Conservation (phyloP, 192 early-diverging fungal genomes). For the Diversispora epigaea region DNA sequence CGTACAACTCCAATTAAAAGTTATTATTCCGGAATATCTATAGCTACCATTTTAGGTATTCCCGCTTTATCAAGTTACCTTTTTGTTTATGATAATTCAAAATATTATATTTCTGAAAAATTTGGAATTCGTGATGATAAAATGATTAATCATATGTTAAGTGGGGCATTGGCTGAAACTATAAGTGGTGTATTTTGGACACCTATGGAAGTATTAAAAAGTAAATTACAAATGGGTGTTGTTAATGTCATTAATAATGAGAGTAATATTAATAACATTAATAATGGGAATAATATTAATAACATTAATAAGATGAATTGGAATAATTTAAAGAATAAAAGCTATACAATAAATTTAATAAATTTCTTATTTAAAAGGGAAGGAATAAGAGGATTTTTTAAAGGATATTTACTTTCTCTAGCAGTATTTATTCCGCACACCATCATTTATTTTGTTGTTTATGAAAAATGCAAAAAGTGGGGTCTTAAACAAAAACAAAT, state of each 20-base stretch:
- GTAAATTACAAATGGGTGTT: constrained; percentile 59
- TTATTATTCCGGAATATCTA: constrained; percentile 68
- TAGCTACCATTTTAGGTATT: constrained; percentile 67
- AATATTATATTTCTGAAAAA: constrained; percentile 40
- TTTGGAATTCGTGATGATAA: constrained; percentile 34
- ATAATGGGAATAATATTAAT: background rate
- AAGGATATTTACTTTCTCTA: constrained; percentile 71
- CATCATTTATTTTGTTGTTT: constrained; percentile 66
- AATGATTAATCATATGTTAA: constrained; percentile 55
- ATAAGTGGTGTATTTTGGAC: constrained; percentile 72
- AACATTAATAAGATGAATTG: background rate
- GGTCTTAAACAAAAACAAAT: background rate
- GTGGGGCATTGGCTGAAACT: constrained; percentile 65
- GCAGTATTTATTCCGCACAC: constrained; percentile 78
- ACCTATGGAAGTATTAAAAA: constrained; percentile 86
- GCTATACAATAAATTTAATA: constrained; percentile 40
- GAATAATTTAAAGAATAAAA: background rate
- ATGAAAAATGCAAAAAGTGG: constrained; percentile 50
- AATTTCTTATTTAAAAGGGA: constrained; percentile 51
- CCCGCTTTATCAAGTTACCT: constrained; percentile 74
- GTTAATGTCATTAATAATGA: background rate
- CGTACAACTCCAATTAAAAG: constrained; percentile 31
- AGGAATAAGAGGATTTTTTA: constrained; percentile 67
- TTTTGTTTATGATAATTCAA: constrained; percentile 65
- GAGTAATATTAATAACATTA: background rate